Conservation (phyloP, 805 yeast genomes). For the Saccharomyces cerevisiae region DNA sequence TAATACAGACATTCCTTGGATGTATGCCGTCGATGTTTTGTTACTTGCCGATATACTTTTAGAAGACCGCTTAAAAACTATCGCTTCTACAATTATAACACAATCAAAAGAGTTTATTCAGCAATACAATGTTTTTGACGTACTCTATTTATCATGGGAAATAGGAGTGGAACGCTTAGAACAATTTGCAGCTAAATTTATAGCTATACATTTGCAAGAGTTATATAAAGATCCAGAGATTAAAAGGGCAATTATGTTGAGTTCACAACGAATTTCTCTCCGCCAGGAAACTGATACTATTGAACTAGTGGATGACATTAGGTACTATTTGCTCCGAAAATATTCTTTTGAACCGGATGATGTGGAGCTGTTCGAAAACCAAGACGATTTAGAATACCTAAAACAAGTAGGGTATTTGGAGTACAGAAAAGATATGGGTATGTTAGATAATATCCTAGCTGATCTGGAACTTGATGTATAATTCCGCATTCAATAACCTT, state of each 20-base stretch:
- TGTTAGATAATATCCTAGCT: constrained; percentile 35
- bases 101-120: constrained; percentile 25
- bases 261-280: constrained; percentile 47
- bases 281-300: constrained; percentile 74
- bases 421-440: constrained; percentile 29
- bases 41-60: constrained; percentile 48
- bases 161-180: constrained; percentile 58
- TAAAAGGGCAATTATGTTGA: constrained; percentile 33
- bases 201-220: constrained; percentile 42
- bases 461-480: constrained; percentile 38
- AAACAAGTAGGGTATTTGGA: constrained; percentile 17
- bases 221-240: constrained; percentile 36
- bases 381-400: constrained; percentile 13
- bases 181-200: constrained; percentile 47
- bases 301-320: constrained; percentile 69
- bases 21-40: constrained; percentile 47
- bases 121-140: constrained; percentile 41
- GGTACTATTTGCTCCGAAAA: constrained; percentile 44
- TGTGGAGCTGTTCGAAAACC: constrained; percentile 16
- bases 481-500: not conserved
- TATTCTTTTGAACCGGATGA: constrained; percentile 26
- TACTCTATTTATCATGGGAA: constrained; percentile 60
- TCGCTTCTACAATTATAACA: constrained; percentile 44
- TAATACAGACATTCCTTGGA: constrained; percentile 42
- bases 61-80: constrained; percentile 55